Evolutionary conservation across 176 grass and related monocot species (phyloP).

Genomic region (Dactylis glomerata): DNA sequence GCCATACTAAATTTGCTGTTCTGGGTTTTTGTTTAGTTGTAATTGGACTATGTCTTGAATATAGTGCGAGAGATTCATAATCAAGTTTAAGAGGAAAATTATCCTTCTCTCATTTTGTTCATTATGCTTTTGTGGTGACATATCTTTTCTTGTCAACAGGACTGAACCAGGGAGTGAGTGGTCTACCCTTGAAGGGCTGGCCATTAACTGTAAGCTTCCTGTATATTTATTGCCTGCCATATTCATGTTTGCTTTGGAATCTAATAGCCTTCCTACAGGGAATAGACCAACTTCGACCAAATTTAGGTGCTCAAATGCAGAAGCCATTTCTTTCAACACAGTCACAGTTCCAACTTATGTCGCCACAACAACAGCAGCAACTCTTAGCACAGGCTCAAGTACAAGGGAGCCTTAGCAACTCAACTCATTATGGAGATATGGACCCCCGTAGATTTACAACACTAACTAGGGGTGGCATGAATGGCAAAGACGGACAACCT

Average conservation of each 20-base stretch:
- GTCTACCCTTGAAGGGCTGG: conserved; percentile 98
- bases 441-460: conserved; percentile 75
- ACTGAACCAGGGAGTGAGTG: conserved; percentile 85
- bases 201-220: conserved; percentile 74
- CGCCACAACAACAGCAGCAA: conserved; percentile 93
- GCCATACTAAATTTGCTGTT: background rate
- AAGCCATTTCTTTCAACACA: conserved; percentile 88
- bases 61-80: conserved; percentile 24
- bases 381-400: conserved; percentile 92
- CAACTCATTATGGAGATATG: conserved; percentile 69
- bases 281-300: conserved; percentile 86
- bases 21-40: conserved; percentile 7
- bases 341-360: conserved; percentile 94
- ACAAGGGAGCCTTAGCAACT: conserved; percentile 66
- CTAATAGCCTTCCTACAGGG: conserved; percentile 47
- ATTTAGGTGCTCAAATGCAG: conserved; percentile 85
- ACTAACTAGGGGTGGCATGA: conserved; percentile 57
- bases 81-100: conserved; percentile 15
- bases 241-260: conserved; percentile 7
- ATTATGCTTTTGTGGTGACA: conserved; percentile 20
- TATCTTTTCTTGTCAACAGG: conserved; percentile 49
- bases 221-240: conserved; percentile 8
- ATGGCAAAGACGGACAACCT: conserved; percentile 76
- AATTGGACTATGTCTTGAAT: conserved; percentile 1
- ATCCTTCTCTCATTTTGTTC: background rate